phyloP scores from a whole-genome alignment of 2,329 filamentous ascomycete genomes.

The Pyrenophora seminiperda region DNA sequence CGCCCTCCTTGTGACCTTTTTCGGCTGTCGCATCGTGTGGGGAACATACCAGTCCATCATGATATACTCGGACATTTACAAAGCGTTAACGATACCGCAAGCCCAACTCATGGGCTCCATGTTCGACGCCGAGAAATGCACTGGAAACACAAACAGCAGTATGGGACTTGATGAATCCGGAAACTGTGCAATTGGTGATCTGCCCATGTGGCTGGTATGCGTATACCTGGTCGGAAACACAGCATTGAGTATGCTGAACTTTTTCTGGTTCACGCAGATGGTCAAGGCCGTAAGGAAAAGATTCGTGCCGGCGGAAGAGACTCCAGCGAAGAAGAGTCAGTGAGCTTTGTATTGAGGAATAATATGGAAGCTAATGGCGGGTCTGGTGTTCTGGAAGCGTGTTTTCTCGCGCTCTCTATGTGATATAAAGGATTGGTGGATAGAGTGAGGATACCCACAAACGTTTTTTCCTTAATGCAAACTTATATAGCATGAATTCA shows the following conservation, averaged over 20 bases:
- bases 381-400: not conserved
- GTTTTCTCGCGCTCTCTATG: not conserved
- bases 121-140: constrained; percentile 51
- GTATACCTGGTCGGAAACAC: constrained; percentile 74
- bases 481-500: too few species aligned
- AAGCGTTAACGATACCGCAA: constrained; percentile 41
- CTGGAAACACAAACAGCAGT: constrained; percentile 50
- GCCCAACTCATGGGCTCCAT: constrained; percentile 19
- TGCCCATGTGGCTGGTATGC: constrained; percentile 72
- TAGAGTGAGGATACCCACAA: constrained; percentile 3
- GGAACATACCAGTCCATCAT: constrained; percentile 71
- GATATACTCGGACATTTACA: constrained; percentile 70
- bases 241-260: constrained; percentile 74
- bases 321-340: constrained; percentile 29
- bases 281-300: constrained; percentile 77
- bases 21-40: constrained; percentile 76
- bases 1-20: constrained; percentile 72
- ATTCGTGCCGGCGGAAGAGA: constrained; percentile 58
- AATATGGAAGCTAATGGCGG: too few species aligned
- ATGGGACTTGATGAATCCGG: constrained; percentile 18
- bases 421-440: too few species aligned
- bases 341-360: constrained; percentile 1
- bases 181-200: constrained; percentile 31
- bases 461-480: not conserved
- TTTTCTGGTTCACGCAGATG: constrained; percentile 88